Base-by-base conservation (phyloP, 495 filamentous ascomycete genomes). In the Xylaria acuta region DNA sequence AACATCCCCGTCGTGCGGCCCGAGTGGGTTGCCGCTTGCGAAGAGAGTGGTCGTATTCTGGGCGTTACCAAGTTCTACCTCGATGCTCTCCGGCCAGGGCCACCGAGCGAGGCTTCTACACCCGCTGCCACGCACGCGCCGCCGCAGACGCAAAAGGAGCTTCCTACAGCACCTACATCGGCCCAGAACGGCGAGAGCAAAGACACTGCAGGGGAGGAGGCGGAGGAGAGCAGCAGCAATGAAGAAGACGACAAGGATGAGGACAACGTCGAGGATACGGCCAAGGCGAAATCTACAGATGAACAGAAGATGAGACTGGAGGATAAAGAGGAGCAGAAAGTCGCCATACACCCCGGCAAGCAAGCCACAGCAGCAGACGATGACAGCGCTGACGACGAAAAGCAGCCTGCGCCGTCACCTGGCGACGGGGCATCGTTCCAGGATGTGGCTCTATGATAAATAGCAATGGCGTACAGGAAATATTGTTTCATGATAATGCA, bases 1-100 rank as follows among this genome's bases (percentile, higher is more conserved):
- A 99, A 98, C 82, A 97, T 99, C 59, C 96, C 96, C 8, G 93
- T 98, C 14, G 97, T 99, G n/a, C 87, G 94, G 72, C 97, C 97
- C 25, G 97, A 98, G 80, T 99, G 96, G 96, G 88, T 99, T 27
- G 91, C 95, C 70, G 94, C 93, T 14, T 99, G 96, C 79, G 96
- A 99, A 84, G 84, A 92, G 32, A 94, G 94, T 80, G 97, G 97
- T 12, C 90, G 94, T 58, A 97, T 99, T 74, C 91, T 97, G 22
- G 94, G 95, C 51, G 97, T 98, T 40, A 90, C 97, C 67, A 93
- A 93, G 69, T 99, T 97, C 80, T 99, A 99, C 80, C 85, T 99
- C 7, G 94, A 96, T 80, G 96, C 94, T 8, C 72, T 82, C 25
- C 76, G 85, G n/a, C 78, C 80, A 8, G 79, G 75, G 0, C 78